Evolutionary conservation across 2,329 filamentous ascomycete genomes (phyloP).

Genomic region (Nothophaeocryptopus gaeumannii): DNA sequence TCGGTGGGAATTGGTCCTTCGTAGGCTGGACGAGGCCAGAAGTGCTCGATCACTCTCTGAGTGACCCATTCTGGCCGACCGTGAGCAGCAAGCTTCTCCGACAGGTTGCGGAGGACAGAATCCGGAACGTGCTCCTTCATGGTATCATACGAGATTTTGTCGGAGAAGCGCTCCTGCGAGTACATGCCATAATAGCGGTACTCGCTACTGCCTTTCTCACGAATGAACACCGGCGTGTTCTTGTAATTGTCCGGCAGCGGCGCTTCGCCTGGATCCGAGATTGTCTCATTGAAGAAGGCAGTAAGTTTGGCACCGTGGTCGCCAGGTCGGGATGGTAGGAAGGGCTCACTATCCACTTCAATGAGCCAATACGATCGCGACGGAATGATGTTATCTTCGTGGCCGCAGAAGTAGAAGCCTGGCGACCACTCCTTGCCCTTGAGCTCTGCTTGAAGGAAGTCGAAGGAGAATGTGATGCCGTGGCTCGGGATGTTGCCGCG

Average conservation of each 20-base stretch:
- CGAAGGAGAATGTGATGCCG: slow-evolving; percentile 38
- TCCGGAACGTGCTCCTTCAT: slow-evolving; percentile 39
- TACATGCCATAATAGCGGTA: slow-evolving; percentile 49
- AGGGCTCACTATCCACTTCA: slow-evolving; percentile 40
- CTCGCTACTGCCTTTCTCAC: slow-evolving; percentile 13
- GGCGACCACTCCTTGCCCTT: slow-evolving; percentile 41
- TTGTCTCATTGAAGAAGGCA: slow-evolving; percentile 44
- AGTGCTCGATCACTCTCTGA: slow-evolving; percentile 39
- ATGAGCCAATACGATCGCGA: slow-evolving; percentile 44
- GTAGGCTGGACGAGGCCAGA: slow-evolving; percentile 44
- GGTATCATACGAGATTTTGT: slow-evolving; percentile 45
- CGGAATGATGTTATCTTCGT: slow-evolving; percentile 25
- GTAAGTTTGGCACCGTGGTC: slow-evolving; percentile 47
- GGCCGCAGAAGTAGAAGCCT: slow-evolving; percentile 39
- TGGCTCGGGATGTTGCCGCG: not conserved
- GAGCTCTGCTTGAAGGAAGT: slow-evolving; percentile 39
- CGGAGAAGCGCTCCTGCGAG: slow-evolving; percentile 43
- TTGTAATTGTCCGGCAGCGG: slow-evolving; percentile 30
- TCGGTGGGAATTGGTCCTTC: slow-evolving; percentile 34
- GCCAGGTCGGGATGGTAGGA: slow-evolving; percentile 40
- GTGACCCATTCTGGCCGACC: slow-evolving; percentile 45
- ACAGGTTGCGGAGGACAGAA: slow-evolving; percentile 38
- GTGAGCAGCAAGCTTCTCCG: slow-evolving; percentile 36
- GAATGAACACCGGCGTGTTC: slow-evolving; percentile 45
- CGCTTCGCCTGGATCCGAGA: slow-evolving; percentile 25